Evolutionary conservation across 2,329 filamentous ascomycete species (phyloP), one percentile per base, ranked within the genome.

Genomic region (Trichoderma sp.): DNA sequence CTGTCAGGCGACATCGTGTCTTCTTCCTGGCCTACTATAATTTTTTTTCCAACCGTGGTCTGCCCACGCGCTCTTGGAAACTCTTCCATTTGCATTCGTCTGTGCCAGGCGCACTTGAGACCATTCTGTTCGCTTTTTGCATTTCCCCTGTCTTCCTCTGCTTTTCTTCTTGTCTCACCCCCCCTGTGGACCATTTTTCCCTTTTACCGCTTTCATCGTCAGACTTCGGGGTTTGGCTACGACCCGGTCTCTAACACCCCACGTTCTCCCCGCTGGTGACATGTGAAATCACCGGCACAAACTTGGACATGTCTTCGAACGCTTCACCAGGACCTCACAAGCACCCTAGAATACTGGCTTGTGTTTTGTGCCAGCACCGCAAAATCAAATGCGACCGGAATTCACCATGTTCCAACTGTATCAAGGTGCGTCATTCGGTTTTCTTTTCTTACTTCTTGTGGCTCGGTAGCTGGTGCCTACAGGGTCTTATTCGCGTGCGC

Each of bases 361-460:
- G 84, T 69, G 82, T 85, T 21, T 77, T 86, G 44, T 87, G 85
- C 71, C 85, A 87, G 72, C 82, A 84, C 71, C 81, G 85, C 70
- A 87, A 88, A 76, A 87, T 87, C 75, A 86, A 85, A 73, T 88
- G 85, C 74, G 84, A 87, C 70, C 80, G 85, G 67, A 81, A 80
- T 48, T 85, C 82, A 47, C 85, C 85, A 4, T 87, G 85, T 70
- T 82, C 84, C 65, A 87, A 87, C 69, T 87, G 85, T 69, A 75
- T 83, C 72, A 87, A 87, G 80, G 85, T 87, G 69, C 67, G 76
- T 72, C 58, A 64, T 57, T 26, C 30, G 56, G 70, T 74, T 52
- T 26, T 54, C 39, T 48, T 24, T n/a, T 26, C 21, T 24, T 24
- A 24, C 21, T 24, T 24, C 21, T 24, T 24, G 21, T 24, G 21